Percentiles rank a stretch among this genome's conserved stretches.
Conservation (phyloP, 805 yeast genomes). For the Sugiyamaella boreocaroliniensis region DNA sequence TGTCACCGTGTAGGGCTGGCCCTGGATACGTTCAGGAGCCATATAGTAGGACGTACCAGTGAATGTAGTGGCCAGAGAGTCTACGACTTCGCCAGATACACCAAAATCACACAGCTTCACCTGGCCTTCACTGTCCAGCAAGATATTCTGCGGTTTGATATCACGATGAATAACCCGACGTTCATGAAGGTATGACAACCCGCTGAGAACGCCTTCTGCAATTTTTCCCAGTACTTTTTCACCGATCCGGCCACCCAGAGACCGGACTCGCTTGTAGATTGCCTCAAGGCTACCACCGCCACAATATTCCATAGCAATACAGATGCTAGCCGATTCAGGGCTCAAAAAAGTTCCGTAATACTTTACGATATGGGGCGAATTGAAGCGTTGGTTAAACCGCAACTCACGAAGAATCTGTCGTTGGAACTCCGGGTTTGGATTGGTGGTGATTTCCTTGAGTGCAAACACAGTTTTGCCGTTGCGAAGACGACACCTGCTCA, state of each 20-base stretch:
- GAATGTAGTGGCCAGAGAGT: conserved; percentile 90
- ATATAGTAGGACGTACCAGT: conserved; percentile 96
- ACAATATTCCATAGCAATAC: conserved; percentile 96
- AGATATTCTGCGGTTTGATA: conserved; percentile 90
- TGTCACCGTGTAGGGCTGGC: conserved; percentile 90
- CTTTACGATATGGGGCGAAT: conserved; percentile 77
- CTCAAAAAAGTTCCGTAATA: conserved; percentile 89
- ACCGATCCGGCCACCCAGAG: conserved; percentile 77
- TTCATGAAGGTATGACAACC: conserved; percentile 81
- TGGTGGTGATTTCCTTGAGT: conserved; percentile 63
- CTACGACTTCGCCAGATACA: conserved; percentile 93
- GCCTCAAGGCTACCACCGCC: conserved; percentile 89
- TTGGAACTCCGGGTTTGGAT: conserved; percentile 79
- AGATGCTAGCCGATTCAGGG: conserved; percentile 70
- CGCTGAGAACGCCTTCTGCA: conserved; percentile 77
- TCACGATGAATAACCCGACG: conserved; percentile 89
- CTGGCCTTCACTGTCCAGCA: conserved; percentile 67
- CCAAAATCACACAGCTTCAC: conserved; percentile 96
- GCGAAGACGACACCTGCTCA: conserved; percentile 63
- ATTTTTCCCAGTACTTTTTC: conserved; percentile 89
- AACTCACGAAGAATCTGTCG: conserved; percentile 86
- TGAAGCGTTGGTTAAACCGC: conserved; percentile 77
- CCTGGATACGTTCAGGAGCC: conserved; percentile 98
- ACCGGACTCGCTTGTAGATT: conserved; percentile 69
- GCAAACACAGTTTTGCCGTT: conserved; percentile 69